Evolutionary conservation across 208 protist species (phyloP).

Genomic region (Novymonas esmeraldas): DNA sequence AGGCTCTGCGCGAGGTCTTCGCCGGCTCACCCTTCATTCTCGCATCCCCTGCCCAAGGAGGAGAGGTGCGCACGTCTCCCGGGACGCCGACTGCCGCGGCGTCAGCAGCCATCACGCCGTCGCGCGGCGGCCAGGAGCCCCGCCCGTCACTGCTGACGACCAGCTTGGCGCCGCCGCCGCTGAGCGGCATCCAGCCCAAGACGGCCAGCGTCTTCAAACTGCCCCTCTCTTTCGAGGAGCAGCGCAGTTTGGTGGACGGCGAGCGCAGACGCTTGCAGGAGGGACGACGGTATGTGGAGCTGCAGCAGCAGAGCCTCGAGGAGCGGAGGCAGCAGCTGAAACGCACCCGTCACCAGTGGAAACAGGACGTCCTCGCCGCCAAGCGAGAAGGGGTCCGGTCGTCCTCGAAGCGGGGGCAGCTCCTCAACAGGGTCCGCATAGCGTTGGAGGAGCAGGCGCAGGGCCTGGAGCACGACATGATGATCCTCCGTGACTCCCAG

Average conservation of each 20-base stretch:
- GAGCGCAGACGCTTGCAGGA: constrained; percentile 62
- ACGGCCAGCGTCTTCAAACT: constrained; percentile 1
- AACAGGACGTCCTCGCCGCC: constrained; percentile 74
- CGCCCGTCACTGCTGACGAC: not conserved
- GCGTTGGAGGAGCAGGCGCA: constrained; percentile 67
- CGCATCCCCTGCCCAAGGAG: constrained; percentile 30
- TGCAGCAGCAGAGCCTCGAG: constrained; percentile 63
- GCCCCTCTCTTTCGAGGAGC: constrained; percentile 42
- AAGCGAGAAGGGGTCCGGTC: constrained; percentile 75
- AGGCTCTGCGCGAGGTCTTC: constrained; percentile 69
- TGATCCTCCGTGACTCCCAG: constrained; percentile 70
- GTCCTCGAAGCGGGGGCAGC: constrained; percentile 68
- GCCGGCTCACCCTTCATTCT: constrained; percentile 64
- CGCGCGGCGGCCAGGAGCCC: constrained; percentile 3
- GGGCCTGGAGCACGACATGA: constrained; percentile 66
- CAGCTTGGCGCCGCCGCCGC: not conserved
- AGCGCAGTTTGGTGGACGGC: constrained; percentile 52
- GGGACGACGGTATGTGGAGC: constrained; percentile 52
- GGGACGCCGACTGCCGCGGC: constrained; percentile 15
- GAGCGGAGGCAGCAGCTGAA: constrained; percentile 63
- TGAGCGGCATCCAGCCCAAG: constrained; percentile 10
- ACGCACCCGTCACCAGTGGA: constrained; percentile 70
- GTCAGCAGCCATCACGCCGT: not conserved
- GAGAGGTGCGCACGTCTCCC: constrained; percentile 10
- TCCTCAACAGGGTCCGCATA: constrained; percentile 65